Evolutionary conservation across 2,329 filamentous ascomycete species (phyloP).

Genomic region (Emmonsiellopsis sp.): DNA sequence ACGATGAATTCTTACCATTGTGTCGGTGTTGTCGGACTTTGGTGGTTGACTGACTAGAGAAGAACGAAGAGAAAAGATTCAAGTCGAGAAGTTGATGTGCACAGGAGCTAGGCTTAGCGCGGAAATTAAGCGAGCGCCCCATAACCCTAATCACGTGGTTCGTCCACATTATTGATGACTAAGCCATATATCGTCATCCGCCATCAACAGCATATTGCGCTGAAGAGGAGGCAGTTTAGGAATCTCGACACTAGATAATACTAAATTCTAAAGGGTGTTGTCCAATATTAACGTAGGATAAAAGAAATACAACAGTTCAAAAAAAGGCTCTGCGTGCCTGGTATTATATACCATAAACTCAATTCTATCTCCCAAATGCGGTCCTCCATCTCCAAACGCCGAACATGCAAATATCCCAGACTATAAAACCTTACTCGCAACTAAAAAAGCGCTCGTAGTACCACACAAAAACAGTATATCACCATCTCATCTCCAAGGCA

Average conservation of each 20-base stretch:
- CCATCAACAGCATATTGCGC: too few relatives aligned
- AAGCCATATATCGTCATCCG: background rate
- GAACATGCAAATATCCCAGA: background rate
- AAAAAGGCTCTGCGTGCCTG: too few relatives aligned
- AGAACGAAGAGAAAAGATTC: constrained; percentile 14
- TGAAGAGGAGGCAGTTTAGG: too few relatives aligned
- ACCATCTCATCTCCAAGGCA: constrained; percentile 24
- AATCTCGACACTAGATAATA: too few relatives aligned
- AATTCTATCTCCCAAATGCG: too few relatives aligned
- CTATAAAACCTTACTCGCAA: too few relatives aligned
- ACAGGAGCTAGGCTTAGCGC: background rate
- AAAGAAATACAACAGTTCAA: too few relatives aligned
- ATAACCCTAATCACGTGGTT: background rate
- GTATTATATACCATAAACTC: too few relatives aligned
- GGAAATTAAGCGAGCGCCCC: constrained; percentile 2
- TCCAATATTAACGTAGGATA: too few relatives aligned
- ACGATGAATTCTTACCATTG: constrained; percentile 53
- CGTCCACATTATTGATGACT: background rate
- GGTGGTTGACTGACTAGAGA: constrained; percentile 35
- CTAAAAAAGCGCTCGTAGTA: too few relatives aligned
- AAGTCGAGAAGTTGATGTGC: background rate
- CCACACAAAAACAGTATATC: too few relatives aligned
- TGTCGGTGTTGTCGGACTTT: constrained; percentile 43
- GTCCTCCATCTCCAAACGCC: background rate
- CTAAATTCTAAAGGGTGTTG: too few relatives aligned